Evolutionary conservation across 2,329 filamentous ascomycete genomes (phyloP).

Genomic region (Sclerotinia trifoliorum): DNA sequence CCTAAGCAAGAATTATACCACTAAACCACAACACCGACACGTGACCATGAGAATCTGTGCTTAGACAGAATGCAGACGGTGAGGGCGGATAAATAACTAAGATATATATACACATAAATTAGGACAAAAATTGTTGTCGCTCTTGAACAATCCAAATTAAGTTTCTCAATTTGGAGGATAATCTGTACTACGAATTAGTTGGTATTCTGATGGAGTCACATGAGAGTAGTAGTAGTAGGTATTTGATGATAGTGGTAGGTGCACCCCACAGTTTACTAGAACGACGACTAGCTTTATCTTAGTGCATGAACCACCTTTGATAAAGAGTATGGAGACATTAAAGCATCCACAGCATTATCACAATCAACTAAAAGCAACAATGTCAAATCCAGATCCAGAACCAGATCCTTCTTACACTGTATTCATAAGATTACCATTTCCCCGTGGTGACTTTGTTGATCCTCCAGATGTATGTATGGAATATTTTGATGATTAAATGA

Average conservation of each 20-base stretch:
- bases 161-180: not conserved
- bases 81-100: fast-evolving
- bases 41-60: fast-evolving
- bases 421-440: conserved; percentile 86
- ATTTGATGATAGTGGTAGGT: not conserved
- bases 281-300: conserved; percentile 28
- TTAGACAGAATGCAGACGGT: not conserved
- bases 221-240: not conserved
- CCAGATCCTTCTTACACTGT: conserved; percentile 55
- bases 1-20: conserved; percentile 18
- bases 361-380: conserved; percentile 26
- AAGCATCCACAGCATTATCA: conserved; percentile 1
- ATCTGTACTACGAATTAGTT: not conserved
- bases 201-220: too few relatives aligned
- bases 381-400: conserved; percentile 28
- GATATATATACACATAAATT: not conserved
- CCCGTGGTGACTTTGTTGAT: conserved; percentile 83
- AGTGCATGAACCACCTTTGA: conserved; percentile 27
- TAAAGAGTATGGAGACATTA: conserved; percentile 27
- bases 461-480: conserved; percentile 75
- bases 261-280: not conserved
- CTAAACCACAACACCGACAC: conserved; percentile 8
- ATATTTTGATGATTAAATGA: not conserved
- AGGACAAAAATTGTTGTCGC: fast-evolving
- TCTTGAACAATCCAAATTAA: not conserved